Conservation (phyloP, 148 eudicot genomes). For the Oxyria digyna region DNA sequence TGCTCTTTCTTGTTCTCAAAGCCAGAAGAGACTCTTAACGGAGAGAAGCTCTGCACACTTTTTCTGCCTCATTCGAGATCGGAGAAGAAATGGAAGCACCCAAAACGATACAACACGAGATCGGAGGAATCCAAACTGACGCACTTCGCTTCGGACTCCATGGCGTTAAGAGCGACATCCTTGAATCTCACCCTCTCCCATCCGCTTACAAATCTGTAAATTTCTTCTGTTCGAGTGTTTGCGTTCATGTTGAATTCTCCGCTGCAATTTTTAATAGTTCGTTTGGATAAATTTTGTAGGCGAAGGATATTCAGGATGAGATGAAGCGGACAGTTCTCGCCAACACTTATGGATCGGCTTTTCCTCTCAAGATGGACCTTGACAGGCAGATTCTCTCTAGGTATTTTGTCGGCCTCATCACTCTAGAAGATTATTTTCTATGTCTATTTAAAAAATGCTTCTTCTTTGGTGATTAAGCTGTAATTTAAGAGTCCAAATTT, state of each 20-base stretch:
- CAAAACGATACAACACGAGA: constrained; percentile 49
- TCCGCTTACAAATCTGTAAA: constrained; percentile 45
- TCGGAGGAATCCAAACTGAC: constrained; percentile 52
- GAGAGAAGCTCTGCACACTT: neutral
- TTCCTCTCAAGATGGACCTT: constrained; percentile 77
- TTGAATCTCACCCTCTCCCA: constrained; percentile 73
- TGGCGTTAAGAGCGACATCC: constrained; percentile 71
- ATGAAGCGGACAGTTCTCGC: constrained; percentile 45
- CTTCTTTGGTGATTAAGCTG: neutral
- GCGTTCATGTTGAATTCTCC: neutral
- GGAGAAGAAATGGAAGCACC: constrained; percentile 27
- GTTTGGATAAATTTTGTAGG: neutral
- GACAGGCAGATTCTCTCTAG: constrained; percentile 71
- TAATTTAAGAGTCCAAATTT: neutral
- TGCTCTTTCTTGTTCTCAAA: neutral
- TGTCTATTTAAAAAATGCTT: neutral
- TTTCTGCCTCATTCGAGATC: neutral
- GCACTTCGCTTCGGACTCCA: constrained; percentile 70
- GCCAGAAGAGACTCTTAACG: neutral
- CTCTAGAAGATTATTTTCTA: neutral
- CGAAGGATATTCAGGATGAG: constrained; percentile 30
- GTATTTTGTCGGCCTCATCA: constrained; percentile 18
- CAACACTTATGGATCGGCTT: constrained; percentile 67
- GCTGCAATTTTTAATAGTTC: neutral
- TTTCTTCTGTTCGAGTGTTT: constrained; percentile 4